Base-by-base conservation (phyloP, 257 asterid genomes). In the Cruciata laevipes region DNA sequence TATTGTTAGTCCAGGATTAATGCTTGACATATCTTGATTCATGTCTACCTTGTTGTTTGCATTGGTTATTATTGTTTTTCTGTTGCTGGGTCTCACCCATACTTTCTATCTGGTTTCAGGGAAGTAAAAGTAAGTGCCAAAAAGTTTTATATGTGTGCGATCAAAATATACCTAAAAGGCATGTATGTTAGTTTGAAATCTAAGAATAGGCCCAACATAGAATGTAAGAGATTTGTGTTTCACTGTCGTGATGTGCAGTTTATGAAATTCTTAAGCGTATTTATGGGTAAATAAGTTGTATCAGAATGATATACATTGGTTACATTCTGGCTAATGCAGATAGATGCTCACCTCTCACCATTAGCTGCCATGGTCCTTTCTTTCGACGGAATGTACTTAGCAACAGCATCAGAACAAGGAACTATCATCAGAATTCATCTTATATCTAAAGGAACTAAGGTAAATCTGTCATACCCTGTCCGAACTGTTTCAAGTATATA, bases 371-470 rank as follows among this genome's bases (percentile, higher is more conserved):
- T 91, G 80, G 85, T 81, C 16, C 89, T 89, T 79, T 91, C 98
- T 58, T 91, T 89, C 64, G 85, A 85, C 65, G 98, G 95, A 63
- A 85, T 67, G 85, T 84, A 89, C 73, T 80, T 91, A 59, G 96
- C 98, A 11, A 89, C 96, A 0, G 95, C 98, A 62, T 92, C 97
- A 56, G 98, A 89, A 77, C 97, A 87, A 67, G 97, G 98, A 71
- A 92, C 98, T 72, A 84, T 92, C 65, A 80, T 92, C 79, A 85
- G 97, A 82, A 88, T 92, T 82, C 96, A 92, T 78, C 89, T 86
- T 40, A 82, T 92, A 73, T 87, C 96, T 33, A 92, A 87, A 51
- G 96, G 95, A 67, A 82, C 97, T 63, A 85, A 92, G 98, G 98
- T 92, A 76, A 83, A 27, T 73, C 56, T 18, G 27, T 65, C 69